Base-by-base conservation (phyloP, 2,329 filamentous ascomycete species). In the Penicillium hesseltinei region DNA sequence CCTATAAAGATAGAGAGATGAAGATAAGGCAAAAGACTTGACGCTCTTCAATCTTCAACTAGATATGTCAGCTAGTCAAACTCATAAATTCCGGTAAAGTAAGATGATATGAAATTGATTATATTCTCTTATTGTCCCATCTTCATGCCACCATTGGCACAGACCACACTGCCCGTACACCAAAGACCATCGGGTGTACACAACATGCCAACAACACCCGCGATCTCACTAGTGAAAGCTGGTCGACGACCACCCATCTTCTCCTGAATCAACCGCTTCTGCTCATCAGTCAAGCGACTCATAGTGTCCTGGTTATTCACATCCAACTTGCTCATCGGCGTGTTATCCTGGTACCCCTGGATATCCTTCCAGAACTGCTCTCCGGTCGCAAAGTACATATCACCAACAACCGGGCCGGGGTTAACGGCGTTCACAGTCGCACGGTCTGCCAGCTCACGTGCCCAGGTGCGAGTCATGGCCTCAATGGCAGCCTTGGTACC, bases 161-260 rank as follows among this genome's bases (percentile, higher is more conserved):
- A 90, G 4, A 94, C 83, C 25, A 92, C 88, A 72, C 88, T 88
- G 1, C 90, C 90, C 0, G 90, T 94, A 68, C 85, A 88, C 89
- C 89, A 93, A 8, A 79, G 82, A n/a, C 84, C 82, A 70, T 93
- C 90, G 6, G 81, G 79, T 5, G 83, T 82, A 70, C 88, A 91
- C 23, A 92, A 75, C 88, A 92, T 91, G 2, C 83, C 88, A 19
- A 92, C 86, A 5, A 91, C 82, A 0, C 89, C 90, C 0, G 88
- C 90, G 72, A 93, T 81, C 77, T 93, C 90, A 49, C 80, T 77
- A 31, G 85, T 82, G 69, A 89, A 90, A 3, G 82, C 89, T 5
- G 82, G 83, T 62, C 86, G 80, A 17, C 84, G 81, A 1, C 82
- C 82, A 21, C 79, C 80, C 70, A 77, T 79, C 64, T 81, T 78